Evolutionary conservation across 2,329 filamentous ascomycete genomes (phyloP).

Genomic region (Xylaria sp.): DNA sequence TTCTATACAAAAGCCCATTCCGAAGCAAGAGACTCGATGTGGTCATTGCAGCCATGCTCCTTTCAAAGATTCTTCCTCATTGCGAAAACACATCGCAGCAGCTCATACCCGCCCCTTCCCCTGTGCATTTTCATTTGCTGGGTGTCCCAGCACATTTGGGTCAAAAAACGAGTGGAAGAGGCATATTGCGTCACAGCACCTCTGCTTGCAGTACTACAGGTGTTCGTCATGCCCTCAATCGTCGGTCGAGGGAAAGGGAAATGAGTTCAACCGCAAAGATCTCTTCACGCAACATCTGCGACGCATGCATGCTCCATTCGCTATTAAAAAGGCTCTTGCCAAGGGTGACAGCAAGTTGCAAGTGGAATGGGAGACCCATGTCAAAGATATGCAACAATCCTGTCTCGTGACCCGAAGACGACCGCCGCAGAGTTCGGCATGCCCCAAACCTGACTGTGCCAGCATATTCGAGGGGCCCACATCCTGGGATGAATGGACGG

Average conservation of each 20-base stretch:
- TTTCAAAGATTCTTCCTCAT: conserved; percentile 73
- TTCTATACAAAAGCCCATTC: conserved; percentile 58
- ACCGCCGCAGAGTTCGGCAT: conserved; percentile 77
- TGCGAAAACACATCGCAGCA: conserved; percentile 74
- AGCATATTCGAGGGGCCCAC: conserved; percentile 74
- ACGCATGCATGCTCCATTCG: conserved; percentile 86
- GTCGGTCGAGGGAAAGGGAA: conserved; percentile 56
- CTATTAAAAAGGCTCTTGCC: conserved; percentile 66
- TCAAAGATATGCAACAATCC: conserved; percentile 75
- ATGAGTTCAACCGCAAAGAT: conserved; percentile 92
- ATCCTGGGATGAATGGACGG: conserved; percentile 91
- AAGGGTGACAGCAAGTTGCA: conserved; percentile 69
- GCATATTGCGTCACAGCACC: conserved; percentile 89
- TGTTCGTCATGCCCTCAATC: conserved; percentile 68
- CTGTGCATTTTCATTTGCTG: conserved; percentile 86
- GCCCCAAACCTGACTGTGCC: conserved; percentile 76
- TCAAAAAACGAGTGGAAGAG: conserved; percentile 99
- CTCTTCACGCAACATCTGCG: conserved; percentile 94
- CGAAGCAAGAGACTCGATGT: conserved; percentile 71
- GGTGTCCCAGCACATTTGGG: conserved; percentile 83
- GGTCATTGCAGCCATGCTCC: conserved; percentile 70
- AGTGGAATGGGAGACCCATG: conserved; percentile 70
- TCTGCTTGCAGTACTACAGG: conserved; percentile 74
- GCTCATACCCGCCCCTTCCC: conserved; percentile 79
- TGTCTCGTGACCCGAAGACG: conserved; percentile 77